Percentiles rank a stretch among this genome's conserved stretches.
phyloP scores from a whole-genome alignment of 129 eudicot genomes.

The Dittrichia graveolens region DNA sequence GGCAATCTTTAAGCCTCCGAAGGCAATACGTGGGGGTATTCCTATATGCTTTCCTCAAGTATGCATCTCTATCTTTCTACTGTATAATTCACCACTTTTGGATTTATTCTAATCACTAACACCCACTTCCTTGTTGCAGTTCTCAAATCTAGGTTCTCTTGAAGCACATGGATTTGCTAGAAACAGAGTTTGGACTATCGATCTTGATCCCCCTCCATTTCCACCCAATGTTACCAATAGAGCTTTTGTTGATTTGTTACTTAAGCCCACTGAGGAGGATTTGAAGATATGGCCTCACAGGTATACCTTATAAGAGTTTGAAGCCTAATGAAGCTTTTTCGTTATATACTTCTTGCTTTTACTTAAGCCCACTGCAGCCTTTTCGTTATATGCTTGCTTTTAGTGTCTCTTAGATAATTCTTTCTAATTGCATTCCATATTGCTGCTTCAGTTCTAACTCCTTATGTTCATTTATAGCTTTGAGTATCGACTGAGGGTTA shows the following conservation, averaged over 20 bases:
- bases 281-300: constrained; percentile 85
- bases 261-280: constrained; percentile 83
- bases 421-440: background rate
- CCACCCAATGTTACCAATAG: constrained; percentile 50
- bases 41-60: constrained; percentile 96
- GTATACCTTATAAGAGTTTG: constrained; percentile 37
- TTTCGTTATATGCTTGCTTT: constrained; percentile 24
- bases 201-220: constrained; percentile 60
- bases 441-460: background rate
- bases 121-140: constrained; percentile 51
- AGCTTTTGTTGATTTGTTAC: constrained; percentile 77
- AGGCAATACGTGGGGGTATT: constrained; percentile 91
- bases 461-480: constrained; percentile 50
- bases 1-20: constrained; percentile 83
- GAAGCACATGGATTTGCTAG: constrained; percentile 92
- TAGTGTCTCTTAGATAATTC: background rate
- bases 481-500: constrained; percentile 80
- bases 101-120: constrained; percentile 20
- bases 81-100: constrained; percentile 7
- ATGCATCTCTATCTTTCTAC: constrained; percentile 27
- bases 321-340: constrained; percentile 9
- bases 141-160: constrained; percentile 63
- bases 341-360: constrained; percentile 23
- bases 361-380: constrained; percentile 5
- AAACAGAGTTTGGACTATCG: constrained; percentile 81